Evolutionary conservation across 768 basidiomycete genomes (phyloP).

Genomic region (Boletus rufocinnamomeus): DNA sequence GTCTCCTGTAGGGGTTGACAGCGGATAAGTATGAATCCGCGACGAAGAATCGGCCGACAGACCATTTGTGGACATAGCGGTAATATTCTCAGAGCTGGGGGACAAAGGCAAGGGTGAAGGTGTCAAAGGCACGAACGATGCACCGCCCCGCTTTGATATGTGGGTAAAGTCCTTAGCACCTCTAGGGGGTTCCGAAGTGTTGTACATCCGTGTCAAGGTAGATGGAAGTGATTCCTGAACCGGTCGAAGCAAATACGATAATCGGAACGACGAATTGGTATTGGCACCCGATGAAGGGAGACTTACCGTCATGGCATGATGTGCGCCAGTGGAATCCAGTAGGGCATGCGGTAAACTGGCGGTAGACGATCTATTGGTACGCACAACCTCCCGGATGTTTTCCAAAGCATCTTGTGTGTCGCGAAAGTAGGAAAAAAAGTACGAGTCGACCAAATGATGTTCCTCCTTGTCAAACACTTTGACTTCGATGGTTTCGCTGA

Average conservation of each 20-base stretch:
- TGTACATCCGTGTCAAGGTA: conserved; percentile 36
- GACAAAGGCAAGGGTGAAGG: conserved; percentile 23
- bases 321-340: conserved; percentile 62
- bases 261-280: conserved; percentile 53
- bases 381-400: conserved; percentile 77
- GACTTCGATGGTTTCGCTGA: conserved; percentile 94
- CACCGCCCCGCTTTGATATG: conserved; percentile 56
- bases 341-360: conserved; percentile 34
- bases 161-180: conserved; percentile 81
- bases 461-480: conserved; percentile 84
- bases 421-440: conserved; percentile 94
- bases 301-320: conserved; percentile 36
- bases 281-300: conserved; percentile 37
- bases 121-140: conserved; percentile 60
- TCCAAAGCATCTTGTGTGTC: conserved; percentile 75
- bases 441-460: conserved; percentile 77
- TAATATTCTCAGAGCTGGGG: conserved; percentile 11
- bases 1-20: conserved; percentile 54
- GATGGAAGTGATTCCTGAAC: conserved; percentile 58
- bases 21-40: conserved; percentile 76
- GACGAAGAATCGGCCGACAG: conserved; percentile 29
- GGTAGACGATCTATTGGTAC: conserved; percentile 46
- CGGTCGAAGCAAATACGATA: conserved; percentile 67
- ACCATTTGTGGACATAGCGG: conserved; percentile 10
- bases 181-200: too few relatives aligned